A percentile compares a stretch with the other conserved stretches of the same genome.
These are phyloP conservation scores for Carex cristatella DNA, from an alignment of 176 grass and related monocot genomes.

Conservation along the genomic window DNA sequence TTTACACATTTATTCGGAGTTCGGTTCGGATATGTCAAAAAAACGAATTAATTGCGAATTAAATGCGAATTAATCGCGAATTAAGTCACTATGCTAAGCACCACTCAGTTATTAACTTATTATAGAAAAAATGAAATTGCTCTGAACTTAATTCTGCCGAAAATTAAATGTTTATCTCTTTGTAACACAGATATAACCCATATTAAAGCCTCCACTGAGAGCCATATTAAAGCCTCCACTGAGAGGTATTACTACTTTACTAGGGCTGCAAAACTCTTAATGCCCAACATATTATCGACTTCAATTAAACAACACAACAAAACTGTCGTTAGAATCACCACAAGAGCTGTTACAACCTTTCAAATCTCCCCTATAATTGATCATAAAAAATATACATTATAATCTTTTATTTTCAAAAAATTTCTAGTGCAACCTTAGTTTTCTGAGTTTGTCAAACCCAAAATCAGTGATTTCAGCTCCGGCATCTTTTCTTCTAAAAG, in stretches of 20 bases:
- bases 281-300: not conserved
- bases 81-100: no score
- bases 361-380: not conserved
- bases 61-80: no score
- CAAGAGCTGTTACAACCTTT: not conserved
- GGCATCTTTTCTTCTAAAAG: constrained; percentile 69
- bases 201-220: no score
- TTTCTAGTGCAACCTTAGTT: not conserved
- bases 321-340: not conserved
- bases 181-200: no score
- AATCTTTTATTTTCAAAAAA: not conserved
- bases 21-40: no score
- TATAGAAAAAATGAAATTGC: not conserved
- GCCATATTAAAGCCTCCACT: no score
- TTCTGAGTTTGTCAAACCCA: constrained; percentile 34
- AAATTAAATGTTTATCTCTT: not conserved
- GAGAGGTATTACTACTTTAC: not conserved
- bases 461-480: constrained; percentile 62
- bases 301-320: constrained; percentile 1
- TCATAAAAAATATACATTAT: constrained; percentile 8
- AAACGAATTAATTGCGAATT: no score
- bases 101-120: not conserved
- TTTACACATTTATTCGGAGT: no score
- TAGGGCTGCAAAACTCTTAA: not conserved
- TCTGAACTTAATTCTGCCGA: not conserved